Evolutionary conservation across 1,139 yeast genomes (phyloP).

Genomic region (Diutina mesorugosa): DNA sequence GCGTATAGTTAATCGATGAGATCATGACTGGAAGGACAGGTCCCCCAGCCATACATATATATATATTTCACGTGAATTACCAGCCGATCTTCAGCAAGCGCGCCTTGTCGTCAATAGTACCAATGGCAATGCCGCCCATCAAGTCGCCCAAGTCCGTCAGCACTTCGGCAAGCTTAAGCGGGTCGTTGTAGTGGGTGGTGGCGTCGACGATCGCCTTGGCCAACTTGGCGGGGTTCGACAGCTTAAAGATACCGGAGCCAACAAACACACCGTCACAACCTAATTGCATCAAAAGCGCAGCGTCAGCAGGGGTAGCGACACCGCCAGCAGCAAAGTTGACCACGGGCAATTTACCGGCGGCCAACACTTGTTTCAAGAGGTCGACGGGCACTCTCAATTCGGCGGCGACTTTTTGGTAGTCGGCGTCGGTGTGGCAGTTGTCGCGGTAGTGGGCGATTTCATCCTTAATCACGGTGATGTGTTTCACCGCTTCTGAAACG

Average conservation of each 20-base stretch:
- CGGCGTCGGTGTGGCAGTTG: constrained; percentile 18
- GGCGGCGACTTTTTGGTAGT: constrained; percentile 29
- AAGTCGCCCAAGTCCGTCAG: constrained; percentile 69
- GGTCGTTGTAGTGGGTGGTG: constrained; percentile 61
- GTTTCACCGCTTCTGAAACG: constrained; percentile 75
- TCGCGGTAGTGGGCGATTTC: constrained; percentile 39
- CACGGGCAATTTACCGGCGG: constrained; percentile 60
- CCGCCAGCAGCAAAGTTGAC: constrained; percentile 91
- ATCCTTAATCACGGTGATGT: constrained; percentile 45
- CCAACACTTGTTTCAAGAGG: constrained; percentile 37
- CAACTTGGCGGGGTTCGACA: constrained; percentile 59
- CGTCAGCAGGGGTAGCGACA: constrained; percentile 83
- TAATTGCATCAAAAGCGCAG: constrained; percentile 78
- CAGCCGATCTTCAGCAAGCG: constrained; percentile 14
- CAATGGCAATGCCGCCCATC: constrained; percentile 58
- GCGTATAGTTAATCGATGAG: not conserved
- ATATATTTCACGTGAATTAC: not conserved
- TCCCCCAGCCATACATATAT: too few relatives aligned
- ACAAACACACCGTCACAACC: constrained; percentile 91
- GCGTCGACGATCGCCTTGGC: constrained; percentile 78
- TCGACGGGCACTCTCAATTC: constrained; percentile 50
- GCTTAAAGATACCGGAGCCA: constrained; percentile 81
- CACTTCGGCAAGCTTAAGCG: constrained; percentile 50
- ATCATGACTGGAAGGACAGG: too few relatives aligned
- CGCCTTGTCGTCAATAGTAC: constrained; percentile 33